Base-by-base conservation (phyloP, 1,284 basidiomycete species). In the Ganoderma meredithae region DNA sequence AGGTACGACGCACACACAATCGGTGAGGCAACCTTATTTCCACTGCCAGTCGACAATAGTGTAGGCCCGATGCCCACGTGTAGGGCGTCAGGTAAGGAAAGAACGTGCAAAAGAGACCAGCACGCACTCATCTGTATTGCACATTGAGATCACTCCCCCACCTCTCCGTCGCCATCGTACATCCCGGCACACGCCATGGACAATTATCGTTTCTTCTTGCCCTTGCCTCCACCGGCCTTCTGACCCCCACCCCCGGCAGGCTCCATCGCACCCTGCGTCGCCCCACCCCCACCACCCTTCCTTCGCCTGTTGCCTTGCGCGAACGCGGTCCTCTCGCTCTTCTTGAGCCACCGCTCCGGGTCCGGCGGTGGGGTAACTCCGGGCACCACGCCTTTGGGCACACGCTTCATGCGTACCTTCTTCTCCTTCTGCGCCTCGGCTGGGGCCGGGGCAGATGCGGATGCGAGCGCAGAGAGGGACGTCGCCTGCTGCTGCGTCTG, bases 331-430 rank as follows among this genome's bases (percentile, higher is more conserved):
- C 92, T 82, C 77, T 92, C 92, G 66, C 86, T 91, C 81, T 92
- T 93, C 85, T 93, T 94, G 68, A 94, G 79, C 91, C 93, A 94
- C 69, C 93, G 83, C 77, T 95, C 93, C 27, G 93, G 92, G 80
- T 94, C 91, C 62, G 92, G 91, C 41, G 87, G 83, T 25, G 92
- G 91, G 6, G 92, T 93, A 13, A 92, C 89, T 22, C 93, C 92
- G 31, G 88, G 90, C 17, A 88, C 79, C 22, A 94, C 90, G 36
- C 90, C 90, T 65, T 86, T 83, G 17, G 93, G 92, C 25, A 94
- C 83, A 75, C 92, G 89, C 72, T 87, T 87, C 78, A 81, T 86
- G 65, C 90, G 85, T 69, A 87, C 84, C 76, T 86, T 86, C 83
- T 86, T 91, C 56, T 79, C 76, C 66, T 76, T 71, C 68, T 74